phyloP scores from a whole-genome alignment of 2,329 filamentous ascomycete genomes.

The Cercospora beticola region DNA sequence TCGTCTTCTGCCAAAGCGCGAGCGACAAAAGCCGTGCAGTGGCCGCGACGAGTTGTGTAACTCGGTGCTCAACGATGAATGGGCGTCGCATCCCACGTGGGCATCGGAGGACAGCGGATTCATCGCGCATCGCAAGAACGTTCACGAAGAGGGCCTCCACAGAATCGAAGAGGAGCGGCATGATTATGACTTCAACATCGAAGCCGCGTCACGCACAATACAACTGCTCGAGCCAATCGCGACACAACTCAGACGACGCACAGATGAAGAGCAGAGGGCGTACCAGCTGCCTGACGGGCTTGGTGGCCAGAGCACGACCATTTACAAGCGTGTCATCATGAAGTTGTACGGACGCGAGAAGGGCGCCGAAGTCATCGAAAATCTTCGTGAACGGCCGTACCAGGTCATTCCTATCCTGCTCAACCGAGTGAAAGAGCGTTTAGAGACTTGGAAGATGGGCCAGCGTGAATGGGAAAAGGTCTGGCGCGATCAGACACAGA shows the following conservation, averaged over 20 bases:
- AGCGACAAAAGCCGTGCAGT: constrained; percentile 87
- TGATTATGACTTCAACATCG: constrained; percentile 98
- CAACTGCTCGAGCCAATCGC: constrained; percentile 93
- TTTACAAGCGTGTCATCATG: constrained; percentile 95
- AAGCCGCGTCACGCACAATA: constrained; percentile 90
- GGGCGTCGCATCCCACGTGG: constrained; percentile 98
- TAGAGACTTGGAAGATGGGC: constrained; percentile 96
- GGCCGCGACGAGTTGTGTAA: constrained; percentile 93
- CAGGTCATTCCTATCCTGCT: constrained; percentile 86
- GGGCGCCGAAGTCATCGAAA: constrained; percentile 79
- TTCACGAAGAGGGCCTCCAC: constrained; percentile 89
- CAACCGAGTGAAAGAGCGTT: constrained; percentile 87
- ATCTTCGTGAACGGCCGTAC: constrained; percentile 81
- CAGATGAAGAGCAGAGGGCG: constrained; percentile 59
- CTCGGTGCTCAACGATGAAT: constrained; percentile 91
- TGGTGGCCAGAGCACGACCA: constrained; percentile 90
- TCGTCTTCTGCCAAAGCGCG: constrained; percentile 82
- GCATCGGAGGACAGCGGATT: constrained; percentile 97
- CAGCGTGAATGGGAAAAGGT: constrained; percentile 99
- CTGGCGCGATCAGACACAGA: constrained; percentile 92
- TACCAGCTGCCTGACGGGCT: constrained; percentile 82
- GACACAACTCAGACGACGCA: constrained; percentile 82
- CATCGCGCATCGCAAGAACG: constrained; percentile 95
- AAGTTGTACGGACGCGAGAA: constrained; percentile 89
- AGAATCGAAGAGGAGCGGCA: constrained; percentile 97